Conservation (phyloP, 116 monocot genomes). For the Zostera marina region DNA sequence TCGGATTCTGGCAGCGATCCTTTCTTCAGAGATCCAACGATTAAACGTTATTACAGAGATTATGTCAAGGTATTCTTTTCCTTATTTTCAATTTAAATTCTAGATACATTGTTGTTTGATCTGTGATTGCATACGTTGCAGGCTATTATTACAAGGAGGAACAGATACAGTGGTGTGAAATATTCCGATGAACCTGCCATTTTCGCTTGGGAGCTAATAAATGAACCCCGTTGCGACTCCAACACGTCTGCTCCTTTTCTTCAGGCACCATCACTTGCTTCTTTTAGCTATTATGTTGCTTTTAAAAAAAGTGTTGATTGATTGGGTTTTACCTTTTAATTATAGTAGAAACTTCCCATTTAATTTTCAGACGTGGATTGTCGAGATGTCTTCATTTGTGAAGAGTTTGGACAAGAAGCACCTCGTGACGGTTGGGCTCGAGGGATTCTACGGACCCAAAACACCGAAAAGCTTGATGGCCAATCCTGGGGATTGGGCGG, state of each 20-base stretch:
- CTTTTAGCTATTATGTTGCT: too few species aligned
- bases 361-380: constrained; percentile 69
- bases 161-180: constrained; percentile 52
- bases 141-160: constrained; percentile 65
- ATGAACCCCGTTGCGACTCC: constrained; percentile 70
- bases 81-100: not conserved
- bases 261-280: constrained; percentile 29
- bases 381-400: constrained; percentile 65
- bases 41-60: constrained; percentile 56
- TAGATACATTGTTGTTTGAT: too few species aligned
- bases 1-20: constrained; percentile 29
- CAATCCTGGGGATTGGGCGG: constrained; percentile 81
- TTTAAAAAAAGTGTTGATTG: not conserved
- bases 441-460: constrained; percentile 66
- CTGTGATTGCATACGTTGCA: constrained; percentile 11
- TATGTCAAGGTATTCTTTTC: constrained; percentile 43
- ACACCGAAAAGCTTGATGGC: constrained; percentile 33
- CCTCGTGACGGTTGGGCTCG: constrained; percentile 71
- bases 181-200: constrained; percentile 84
- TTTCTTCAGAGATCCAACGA: constrained; percentile 54
- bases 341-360: not conserved
- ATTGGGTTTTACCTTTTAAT: not conserved
- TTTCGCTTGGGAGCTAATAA: constrained; percentile 95
- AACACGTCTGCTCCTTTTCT: constrained; percentile 66
- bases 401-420: constrained; percentile 69